phyloP scores from a whole-genome alignment of 2,329 filamentous ascomycete species.

The Fusarium pseudonygamai region DNA sequence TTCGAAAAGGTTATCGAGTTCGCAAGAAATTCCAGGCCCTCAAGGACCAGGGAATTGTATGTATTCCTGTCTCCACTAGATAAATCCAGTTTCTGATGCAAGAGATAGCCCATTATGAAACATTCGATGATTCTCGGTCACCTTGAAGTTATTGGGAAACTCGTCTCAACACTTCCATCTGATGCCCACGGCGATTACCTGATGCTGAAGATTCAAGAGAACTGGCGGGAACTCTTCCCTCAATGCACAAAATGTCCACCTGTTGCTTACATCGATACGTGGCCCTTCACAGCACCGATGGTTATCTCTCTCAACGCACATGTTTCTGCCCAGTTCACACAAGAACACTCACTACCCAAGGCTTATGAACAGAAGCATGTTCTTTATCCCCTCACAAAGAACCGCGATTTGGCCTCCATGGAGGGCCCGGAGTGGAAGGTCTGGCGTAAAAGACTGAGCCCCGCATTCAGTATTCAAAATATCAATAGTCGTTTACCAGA shows the following conservation, averaged over 20 bases:
- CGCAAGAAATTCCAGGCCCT: constrained; percentile 12
- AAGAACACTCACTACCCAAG: constrained; percentile 34
- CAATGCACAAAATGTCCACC: constrained; percentile 38
- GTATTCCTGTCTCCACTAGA: not conserved
- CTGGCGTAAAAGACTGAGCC: constrained; percentile 48
- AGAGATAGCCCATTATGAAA: constrained; percentile 26
- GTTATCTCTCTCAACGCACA: constrained; percentile 32
- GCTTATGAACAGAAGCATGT: constrained; percentile 42
- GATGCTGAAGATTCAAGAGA: constrained; percentile 23
- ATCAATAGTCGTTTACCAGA: constrained; percentile 48
- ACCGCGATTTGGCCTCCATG: constrained; percentile 45
- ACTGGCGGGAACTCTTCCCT: constrained; percentile 31
- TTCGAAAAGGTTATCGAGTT: constrained; percentile 10
- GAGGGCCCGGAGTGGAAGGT: constrained; percentile 44
- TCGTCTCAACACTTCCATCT: constrained; percentile 15
- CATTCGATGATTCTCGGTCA: constrained; percentile 35
- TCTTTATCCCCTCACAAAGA: constrained; percentile 45
- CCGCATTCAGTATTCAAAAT: constrained; percentile 51
- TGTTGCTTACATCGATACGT: constrained; percentile 43
- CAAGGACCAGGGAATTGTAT: constrained; percentile 6
- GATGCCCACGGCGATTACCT: constrained; percentile 30
- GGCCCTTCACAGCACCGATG: constrained; percentile 39
- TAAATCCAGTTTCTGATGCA: not conserved
- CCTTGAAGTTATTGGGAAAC: constrained; percentile 19
- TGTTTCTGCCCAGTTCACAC: constrained; percentile 36